Conservation (phyloP, 768 basidiomycete genomes). For the Suillus cothurnatus region DNA sequence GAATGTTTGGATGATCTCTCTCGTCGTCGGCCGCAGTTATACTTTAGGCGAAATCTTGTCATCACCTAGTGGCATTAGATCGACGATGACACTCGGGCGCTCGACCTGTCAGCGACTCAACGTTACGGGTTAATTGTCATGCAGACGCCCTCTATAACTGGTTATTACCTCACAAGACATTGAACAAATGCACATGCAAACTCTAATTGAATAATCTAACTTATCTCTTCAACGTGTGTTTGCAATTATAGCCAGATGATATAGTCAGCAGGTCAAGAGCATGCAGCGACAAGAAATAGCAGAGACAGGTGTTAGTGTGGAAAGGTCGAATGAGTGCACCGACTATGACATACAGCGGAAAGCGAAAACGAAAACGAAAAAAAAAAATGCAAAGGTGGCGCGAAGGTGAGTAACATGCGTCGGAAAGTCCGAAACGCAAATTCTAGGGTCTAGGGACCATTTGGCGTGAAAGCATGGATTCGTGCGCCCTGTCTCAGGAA, state of each 20-base stretch:
- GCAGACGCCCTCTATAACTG: background rate
- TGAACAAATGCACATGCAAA: background rate
- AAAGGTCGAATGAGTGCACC: constrained; percentile 31
- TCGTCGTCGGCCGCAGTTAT: constrained; percentile 3
- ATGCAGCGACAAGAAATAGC: constrained; percentile 19
- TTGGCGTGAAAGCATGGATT: constrained; percentile 54
- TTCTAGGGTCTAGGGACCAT: constrained; percentile 35
- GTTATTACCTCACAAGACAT: constrained; percentile 2
- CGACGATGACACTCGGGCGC: constrained; percentile 1
- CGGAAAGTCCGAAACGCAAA: constrained; percentile 16
- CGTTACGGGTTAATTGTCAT: constrained; percentile 8
- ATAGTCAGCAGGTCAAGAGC: constrained; percentile 17
- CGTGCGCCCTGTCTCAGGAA: constrained; percentile 60
- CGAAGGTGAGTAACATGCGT: constrained; percentile 8
- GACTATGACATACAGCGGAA: constrained; percentile 19
- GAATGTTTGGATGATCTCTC: background rate
- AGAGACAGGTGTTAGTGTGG: constrained; percentile 19
- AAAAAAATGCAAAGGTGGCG: constrained; percentile 5
- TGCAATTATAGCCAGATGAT: constrained; percentile 22
- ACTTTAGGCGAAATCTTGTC: constrained; percentile 1
- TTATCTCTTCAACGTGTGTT: constrained; percentile 12
- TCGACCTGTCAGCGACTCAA: constrained; percentile 1
- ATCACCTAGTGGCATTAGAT: constrained; percentile 6
- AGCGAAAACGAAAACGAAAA: constrained; percentile 15
- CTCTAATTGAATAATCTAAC: constrained; percentile 8